These are phyloP conservation scores for Iberis amara DNA, from an alignment of 441 rosid genomes.

Conservation along the genomic window DNA sequence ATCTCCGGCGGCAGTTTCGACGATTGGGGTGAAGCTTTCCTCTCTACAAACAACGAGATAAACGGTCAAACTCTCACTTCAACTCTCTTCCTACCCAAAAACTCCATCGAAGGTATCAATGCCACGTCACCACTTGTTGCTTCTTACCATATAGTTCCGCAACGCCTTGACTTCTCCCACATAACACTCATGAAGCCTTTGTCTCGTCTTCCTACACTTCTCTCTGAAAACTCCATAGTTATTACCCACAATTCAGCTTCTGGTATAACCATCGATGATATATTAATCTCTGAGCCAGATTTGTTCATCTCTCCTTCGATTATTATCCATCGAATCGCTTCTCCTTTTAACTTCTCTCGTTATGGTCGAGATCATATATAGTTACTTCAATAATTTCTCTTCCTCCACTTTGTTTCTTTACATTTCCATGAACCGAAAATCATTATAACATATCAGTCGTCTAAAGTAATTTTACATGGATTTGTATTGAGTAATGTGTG, in stretches of 20 bases:
- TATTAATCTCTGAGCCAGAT: slow-evolving; percentile 28
- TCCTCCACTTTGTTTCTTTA: background rate
- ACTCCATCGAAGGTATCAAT: slow-evolving; percentile 23
- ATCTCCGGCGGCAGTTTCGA: slow-evolving; percentile 24
- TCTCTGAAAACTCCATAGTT: slow-evolving; percentile 22
- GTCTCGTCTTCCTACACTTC: slow-evolving; percentile 27
- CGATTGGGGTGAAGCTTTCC: slow-evolving; percentile 28
- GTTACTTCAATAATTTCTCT: background rate
- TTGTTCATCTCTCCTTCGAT: slow-evolving; percentile 24
- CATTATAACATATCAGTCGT: no score
- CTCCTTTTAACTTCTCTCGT: slow-evolving; percentile 29
- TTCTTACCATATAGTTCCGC: slow-evolving; percentile 31
- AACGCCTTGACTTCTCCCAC: slow-evolving; percentile 19
- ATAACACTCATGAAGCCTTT: slow-evolving; percentile 19
- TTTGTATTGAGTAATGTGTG: no score
- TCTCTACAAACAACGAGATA: slow-evolving; percentile 20
- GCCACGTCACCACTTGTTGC: slow-evolving; percentile 29
- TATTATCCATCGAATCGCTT: slow-evolving; percentile 27
- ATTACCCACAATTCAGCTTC: slow-evolving; percentile 24
- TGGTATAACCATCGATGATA: slow-evolving; percentile 14
- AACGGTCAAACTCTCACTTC: slow-evolving; percentile 25
- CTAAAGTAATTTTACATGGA: no score
- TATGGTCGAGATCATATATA: slow-evolving; percentile 12
- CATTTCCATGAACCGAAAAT: no score
- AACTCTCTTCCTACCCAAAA: slow-evolving; percentile 30